Percentiles rank a stretch among this genome's conserved stretches.
These are phyloP conservation scores for Panus rudis DNA, from an alignment of 768 basidiomycete genomes.

Conservation along the genomic window DNA sequence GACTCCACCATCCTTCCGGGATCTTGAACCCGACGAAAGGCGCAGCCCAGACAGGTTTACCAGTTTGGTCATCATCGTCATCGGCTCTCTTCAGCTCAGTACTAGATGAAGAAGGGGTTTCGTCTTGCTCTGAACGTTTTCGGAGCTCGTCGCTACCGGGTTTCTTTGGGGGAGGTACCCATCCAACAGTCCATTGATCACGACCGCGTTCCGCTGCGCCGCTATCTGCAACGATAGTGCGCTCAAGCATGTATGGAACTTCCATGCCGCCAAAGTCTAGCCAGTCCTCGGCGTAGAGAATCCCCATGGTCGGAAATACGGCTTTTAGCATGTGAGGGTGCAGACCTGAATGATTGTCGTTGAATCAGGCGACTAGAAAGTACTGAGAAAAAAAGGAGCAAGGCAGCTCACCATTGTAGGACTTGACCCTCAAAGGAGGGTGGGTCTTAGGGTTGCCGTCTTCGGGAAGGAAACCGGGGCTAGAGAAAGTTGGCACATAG, in stretches of 20 bases:
- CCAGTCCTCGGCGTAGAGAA: slow-evolving; percentile 70
- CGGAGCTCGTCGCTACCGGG: slow-evolving; percentile 8
- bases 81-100: background rate
- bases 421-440: slow-evolving; percentile 32
- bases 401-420: slow-evolving; percentile 28
- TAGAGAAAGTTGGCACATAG: slow-evolving; percentile 53
- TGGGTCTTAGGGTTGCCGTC: slow-evolving; percentile 16
- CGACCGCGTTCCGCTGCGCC: slow-evolving; percentile 46
- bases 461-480: slow-evolving; percentile 25
- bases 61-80: slow-evolving; percentile 18
- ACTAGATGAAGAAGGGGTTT: too few species aligned
- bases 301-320: slow-evolving; percentile 19
- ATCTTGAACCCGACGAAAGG: slow-evolving; percentile 35
- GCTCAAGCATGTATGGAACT: slow-evolving; percentile 67
- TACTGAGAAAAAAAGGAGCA: background rate
- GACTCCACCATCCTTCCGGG: slow-evolving; percentile 62
- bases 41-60: slow-evolving; percentile 33
- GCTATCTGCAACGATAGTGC: slow-evolving; percentile 71
- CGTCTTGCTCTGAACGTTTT: slow-evolving; percentile 9
- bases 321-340: slow-evolving; percentile 50
- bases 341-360: slow-evolving; percentile 35
- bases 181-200: slow-evolving; percentile 10
- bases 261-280: slow-evolving; percentile 62
- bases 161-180: slow-evolving; percentile 3
- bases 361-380: background rate